phyloP scores from a whole-genome alignment of 257 asterid genomes.

The Solanum pimpinellifolium region DNA sequence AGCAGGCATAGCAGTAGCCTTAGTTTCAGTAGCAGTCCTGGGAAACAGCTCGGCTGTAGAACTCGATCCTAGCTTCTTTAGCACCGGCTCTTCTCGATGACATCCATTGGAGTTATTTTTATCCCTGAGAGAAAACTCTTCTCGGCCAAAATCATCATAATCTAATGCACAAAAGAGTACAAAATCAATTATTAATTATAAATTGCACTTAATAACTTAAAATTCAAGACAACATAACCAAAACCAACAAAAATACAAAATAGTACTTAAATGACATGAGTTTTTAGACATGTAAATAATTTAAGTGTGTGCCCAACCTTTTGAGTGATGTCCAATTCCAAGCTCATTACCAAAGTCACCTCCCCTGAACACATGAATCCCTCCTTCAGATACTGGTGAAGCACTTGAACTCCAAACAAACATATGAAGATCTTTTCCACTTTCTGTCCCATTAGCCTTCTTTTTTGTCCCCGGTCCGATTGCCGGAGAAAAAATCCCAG shows the following conservation, averaged over 20 bases:
- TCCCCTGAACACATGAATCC: constrained; percentile 86
- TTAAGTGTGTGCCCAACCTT: constrained; percentile 35
- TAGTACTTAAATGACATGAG: neutral
- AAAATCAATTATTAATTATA: neutral
- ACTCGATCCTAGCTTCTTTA: constrained; percentile 59
- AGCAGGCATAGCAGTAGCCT: constrained; percentile 51
- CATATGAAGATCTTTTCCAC: constrained; percentile 29
- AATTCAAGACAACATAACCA: constrained; percentile 1
- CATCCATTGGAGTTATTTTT: constrained; percentile 24
- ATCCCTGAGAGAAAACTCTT: constrained; percentile 37
- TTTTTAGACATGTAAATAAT: neutral
- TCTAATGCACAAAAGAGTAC: constrained; percentile 18
- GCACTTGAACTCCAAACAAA: constrained; percentile 36
- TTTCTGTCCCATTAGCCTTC: constrained; percentile 8
- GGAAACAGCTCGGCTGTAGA: constrained; percentile 85
- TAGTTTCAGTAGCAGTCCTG: constrained; percentile 29
- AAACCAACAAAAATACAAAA: neutral
- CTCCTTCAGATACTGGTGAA: constrained; percentile 49
- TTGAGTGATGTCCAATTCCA: constrained; percentile 65
- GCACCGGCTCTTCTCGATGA: constrained; percentile 40
- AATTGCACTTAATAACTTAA: neutral
- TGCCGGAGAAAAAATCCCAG: neutral
- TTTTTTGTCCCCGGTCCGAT: neutral
- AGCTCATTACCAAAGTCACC: constrained; percentile 53
- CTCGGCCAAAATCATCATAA: constrained; percentile 54